Evolutionary conservation across 2,329 filamentous ascomycete genomes (phyloP), one percentile per base, ranked within the genome.

Genomic region (Colletotrichum nymphaeae): DNA sequence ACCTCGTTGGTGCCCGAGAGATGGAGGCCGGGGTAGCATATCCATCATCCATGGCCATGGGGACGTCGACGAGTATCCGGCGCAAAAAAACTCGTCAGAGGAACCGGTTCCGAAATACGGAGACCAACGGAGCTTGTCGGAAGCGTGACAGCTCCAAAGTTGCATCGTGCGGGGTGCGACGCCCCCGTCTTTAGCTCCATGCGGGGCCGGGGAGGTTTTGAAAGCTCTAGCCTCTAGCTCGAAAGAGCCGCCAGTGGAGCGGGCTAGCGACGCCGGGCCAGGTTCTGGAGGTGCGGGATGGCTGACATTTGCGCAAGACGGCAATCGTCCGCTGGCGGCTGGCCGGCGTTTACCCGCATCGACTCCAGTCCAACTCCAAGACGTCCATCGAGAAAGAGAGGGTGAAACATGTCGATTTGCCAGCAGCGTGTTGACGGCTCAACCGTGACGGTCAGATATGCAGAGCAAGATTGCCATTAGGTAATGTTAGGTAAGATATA

Each of bases 61-160:
- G 35, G 42, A n/a, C 52, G 55, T 55, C 37, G 37, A 42, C 14
- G 37, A 42, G 16, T 12, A 35, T 35, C 32, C 32, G 12, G 32
- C 11, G 16, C 5, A 19, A 42, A 16, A 42, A 65, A 65, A 22
- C 14, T 52, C 46, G 62, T 60, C 58, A 69, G 59, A 56, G 32
- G 35, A 53, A 60, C 35, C 32, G 46, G 55, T 65, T 65, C 70
- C 67, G 70, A 73, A 49, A 24, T 62, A 62, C 70, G 70, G 70
- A 73, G 66, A 65, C 66, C 32, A 37, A 70, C 70, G 70, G 67
- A 73, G 69, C 64, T 68, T 70, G 60, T 73, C 71, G 71, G 71
- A 73, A 73, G 60, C 67, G 35, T 65, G 71, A 73, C 60, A 63
- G 28, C 28, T 62, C 56, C 19, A 28, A 66, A 49, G 67, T 66